Base-by-base conservation (phyloP, 2,329 filamentous ascomycete species). In the Claviceps humidiphila region DNA sequence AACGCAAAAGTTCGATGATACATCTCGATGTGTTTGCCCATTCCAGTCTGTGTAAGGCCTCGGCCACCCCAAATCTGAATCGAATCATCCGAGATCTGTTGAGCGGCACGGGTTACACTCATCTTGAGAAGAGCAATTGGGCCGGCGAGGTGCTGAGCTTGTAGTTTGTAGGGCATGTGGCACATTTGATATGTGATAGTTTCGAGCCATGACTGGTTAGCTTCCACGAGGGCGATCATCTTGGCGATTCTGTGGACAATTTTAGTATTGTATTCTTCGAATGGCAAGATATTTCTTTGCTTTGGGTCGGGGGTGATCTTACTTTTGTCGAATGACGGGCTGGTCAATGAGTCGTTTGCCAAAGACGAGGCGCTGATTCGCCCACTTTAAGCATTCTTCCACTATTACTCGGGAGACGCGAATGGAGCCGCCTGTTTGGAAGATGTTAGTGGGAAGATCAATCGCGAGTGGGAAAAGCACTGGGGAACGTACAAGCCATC, bases 311-410 rank as follows among this genome's bases (percentile, higher is more conserved):
- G n/a, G 7, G 17, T 2, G 4, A 8, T 5, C 72, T 63, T 64
- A 84, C 81, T 94, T 94, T 62, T 87, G 82, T 20, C 84, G 78
- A 61, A 94, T 90, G 45, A 88, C 86, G 24, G 88, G 86, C 63
- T 94, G 87, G 61, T 89, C 82, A 58, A 91, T 84, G 42, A 94
- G 75, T 30, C 82, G 82, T 74, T 91, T 91, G 63, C 81, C 81
- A 64, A 93, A 93, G 58, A 94, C 87, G 26, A 89, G 74, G 49
- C 88, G 82, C 70, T 95, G 89, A 71, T 93, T 88, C 37, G 82
- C 76, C 89, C 89, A 95, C 66, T 93, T 93, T 57, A 94, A 71
- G 61, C 82, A 91, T 64, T 94, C 88, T 66, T 94, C 87, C 13
- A 88, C 82, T 14, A 91, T 78, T 1, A 77, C 76, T 56, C 87